Base-by-base conservation (phyloP, 768 basidiomycete genomes). In the Favolaschia claudopus region DNA sequence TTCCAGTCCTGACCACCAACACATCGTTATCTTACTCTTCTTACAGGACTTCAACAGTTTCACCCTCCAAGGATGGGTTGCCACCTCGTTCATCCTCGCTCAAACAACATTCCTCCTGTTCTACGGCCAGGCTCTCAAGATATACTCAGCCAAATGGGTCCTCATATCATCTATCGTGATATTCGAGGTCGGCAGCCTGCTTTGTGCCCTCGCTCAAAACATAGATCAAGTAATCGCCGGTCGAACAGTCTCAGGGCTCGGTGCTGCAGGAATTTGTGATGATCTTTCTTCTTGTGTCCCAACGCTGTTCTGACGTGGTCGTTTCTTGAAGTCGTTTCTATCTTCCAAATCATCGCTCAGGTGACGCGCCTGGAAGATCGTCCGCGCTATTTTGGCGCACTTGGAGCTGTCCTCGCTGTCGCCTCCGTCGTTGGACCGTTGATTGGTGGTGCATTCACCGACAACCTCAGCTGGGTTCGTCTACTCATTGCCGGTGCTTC, bases 371-470 rank as follows among this genome's bases (percentile, higher is more conserved):
- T 45, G n/a, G n/a, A n/a, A n/a, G n/a, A n/a, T n/a, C 44, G 44
- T 7, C 28, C 44, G 7, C 19, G 14, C 28, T 31, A 29, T 5
- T 31, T 28, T 31, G 28, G 29, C 10, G 3, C 32, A 17, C 20
- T 45, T 19, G 44, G 44, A 9, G 44, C 17, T 10, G 15, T 8
- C 5, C n/a, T n/a, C n/a, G n/a, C n/a, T 12, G n/a, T 56, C n/a
- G 15, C 44, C 6, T 43, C 42, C 20, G 64, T 72, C 20, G 42
- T 66, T 22, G 67, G 67, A 66, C 40, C 64, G 7, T 64, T 75
- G 46, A 72, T 71, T 50, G 52, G 71, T 51, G 64, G 73, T 38
- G 66, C 62, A 8, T 71, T 71, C 57, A 66, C 68, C 17, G 61
- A 66, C 36, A 54, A 70, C 3, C 31, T 56, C 32, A 13, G 24